Base-by-base conservation (phyloP, 495 filamentous ascomycete species). In the Elaphomyces granulatus region DNA sequence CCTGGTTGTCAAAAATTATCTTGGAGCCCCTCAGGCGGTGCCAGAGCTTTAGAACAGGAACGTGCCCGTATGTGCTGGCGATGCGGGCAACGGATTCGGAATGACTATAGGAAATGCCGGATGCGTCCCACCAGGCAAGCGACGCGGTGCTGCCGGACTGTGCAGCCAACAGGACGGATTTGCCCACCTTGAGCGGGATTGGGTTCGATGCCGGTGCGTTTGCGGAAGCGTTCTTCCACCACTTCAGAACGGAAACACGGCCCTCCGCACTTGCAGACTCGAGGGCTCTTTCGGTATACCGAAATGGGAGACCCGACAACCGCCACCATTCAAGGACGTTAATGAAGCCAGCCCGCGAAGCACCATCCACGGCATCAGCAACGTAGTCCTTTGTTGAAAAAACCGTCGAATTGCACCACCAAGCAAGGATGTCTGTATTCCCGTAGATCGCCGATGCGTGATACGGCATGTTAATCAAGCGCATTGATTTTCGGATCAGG, bases 251-350 rank as follows among this genome's bases (percentile, higher is more conserved):
- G 0, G 68, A 60, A n/a, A 93, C 63, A 40, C 85, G 82, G 18
- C 87, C 85, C 53, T 85, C 79, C 2, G 75, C 75, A 42, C 76
- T 84, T 16, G 87, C 87, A 34, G 83, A 74, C 54, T 95, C 87
- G 31, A 95, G 75, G 0, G 87, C 83, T 2, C 75, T 65, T 46
- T 93, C 87, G 16, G 78, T 85, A 54, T 92, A 94, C 45, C 80
- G 80, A 3, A 94, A 68, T 9, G 80, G 71, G 0, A 95, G 71
- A 0, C 80, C 82, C 0, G 83, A 87, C 16, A 72, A 64, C 12
- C 78, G 75, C 87, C 87, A 95, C 87, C 87, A 95, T 35, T 93
- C 80, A 3, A 95, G 68, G 0, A 93, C 82, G 40, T 81, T 75
- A 18, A 88, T 68, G 48, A 84, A 84, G 9, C 87, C 87, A 28